Evolutionary conservation across 2,329 filamentous ascomycete species (phyloP).

Genomic region (Aschersonia sp.): DNA sequence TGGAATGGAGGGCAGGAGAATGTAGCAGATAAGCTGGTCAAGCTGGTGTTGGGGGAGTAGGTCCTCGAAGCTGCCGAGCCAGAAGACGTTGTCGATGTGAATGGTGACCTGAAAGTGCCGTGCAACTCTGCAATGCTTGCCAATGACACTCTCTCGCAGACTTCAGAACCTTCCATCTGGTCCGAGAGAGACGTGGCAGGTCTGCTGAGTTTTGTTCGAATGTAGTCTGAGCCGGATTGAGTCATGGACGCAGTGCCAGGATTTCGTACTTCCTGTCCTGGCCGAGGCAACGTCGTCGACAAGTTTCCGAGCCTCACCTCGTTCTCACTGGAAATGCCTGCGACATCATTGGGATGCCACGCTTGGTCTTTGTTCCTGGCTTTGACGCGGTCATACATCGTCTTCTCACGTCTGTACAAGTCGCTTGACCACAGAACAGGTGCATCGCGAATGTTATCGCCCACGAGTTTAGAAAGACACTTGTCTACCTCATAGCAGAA

Average conservation of each 20-base stretch:
- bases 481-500: conserved; percentile 84
- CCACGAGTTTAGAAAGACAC: conserved; percentile 73
- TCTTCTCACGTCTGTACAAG: conserved; percentile 66
- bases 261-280: conserved; percentile 33
- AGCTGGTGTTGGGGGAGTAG: conserved; percentile 47
- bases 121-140: conserved; percentile 59
- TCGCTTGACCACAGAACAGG: conserved; percentile 89
- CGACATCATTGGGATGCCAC: conserved; percentile 32
- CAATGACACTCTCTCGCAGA: conserved; percentile 54
- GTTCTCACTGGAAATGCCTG: conserved; percentile 39
- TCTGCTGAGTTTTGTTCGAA: conserved; percentile 45
- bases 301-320: conserved; percentile 29
- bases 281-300: conserved; percentile 32
- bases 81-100: conserved; percentile 53
- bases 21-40: conserved; percentile 39
- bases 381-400: conserved; percentile 35
- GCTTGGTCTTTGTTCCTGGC: conserved; percentile 30
- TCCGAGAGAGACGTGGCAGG: conserved; percentile 46
- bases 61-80: conserved; percentile 42
- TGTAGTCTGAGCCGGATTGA: conserved; percentile 56
- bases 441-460: conserved; percentile 68
- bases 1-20: conserved; percentile 29
- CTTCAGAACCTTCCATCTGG: conserved; percentile 53
- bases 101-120: conserved; percentile 81
- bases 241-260: conserved; percentile 46